Percentiles rank a stretch among this genome's conserved stretches.
Evolutionary conservation across 768 basidiomycete genomes (phyloP).

Genomic region (Sporobolomyces roseus): DNA sequence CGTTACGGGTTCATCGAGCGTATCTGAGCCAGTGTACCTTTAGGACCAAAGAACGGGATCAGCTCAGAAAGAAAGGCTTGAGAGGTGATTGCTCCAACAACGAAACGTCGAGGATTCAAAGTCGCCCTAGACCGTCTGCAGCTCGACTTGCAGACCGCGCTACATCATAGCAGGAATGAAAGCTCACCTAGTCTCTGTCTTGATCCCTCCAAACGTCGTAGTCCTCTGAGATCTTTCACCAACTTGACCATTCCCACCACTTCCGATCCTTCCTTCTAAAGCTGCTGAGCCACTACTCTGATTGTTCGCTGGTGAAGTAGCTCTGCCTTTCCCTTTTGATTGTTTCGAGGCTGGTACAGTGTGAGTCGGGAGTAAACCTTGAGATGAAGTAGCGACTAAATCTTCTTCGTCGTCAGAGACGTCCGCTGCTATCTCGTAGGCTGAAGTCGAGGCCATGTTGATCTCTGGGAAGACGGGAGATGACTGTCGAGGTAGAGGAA

Average conservation of each 20-base stretch:
- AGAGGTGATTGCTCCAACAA: background rate
- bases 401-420: slow-evolving; percentile 28
- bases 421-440: slow-evolving; percentile 36
- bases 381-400: slow-evolving; percentile 23
- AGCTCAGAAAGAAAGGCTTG: background rate
- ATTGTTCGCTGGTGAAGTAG: background rate
- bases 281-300: background rate
- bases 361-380: slow-evolving; percentile 26
- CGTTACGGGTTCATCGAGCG: slow-evolving; percentile 85
- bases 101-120: background rate
- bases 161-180: background rate
- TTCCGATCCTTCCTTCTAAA: slow-evolving; percentile 33
- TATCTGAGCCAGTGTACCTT: slow-evolving; percentile 77
- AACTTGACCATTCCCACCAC: background rate
- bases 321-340: slow-evolving; percentile 32
- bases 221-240: slow-evolving; percentile 22
- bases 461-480: background rate
- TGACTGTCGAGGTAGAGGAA: too few species aligned
- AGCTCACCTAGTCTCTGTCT: slow-evolving; percentile 77
- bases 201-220: slow-evolving; percentile 67
- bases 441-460: background rate
- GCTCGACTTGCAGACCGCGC: too few species aligned
- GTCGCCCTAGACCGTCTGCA: too few species aligned
- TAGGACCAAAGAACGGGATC: background rate
- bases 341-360: background rate